phyloP scores from a whole-genome alignment of 2,329 filamentous ascomycete species.

The Neonectria faginata region DNA sequence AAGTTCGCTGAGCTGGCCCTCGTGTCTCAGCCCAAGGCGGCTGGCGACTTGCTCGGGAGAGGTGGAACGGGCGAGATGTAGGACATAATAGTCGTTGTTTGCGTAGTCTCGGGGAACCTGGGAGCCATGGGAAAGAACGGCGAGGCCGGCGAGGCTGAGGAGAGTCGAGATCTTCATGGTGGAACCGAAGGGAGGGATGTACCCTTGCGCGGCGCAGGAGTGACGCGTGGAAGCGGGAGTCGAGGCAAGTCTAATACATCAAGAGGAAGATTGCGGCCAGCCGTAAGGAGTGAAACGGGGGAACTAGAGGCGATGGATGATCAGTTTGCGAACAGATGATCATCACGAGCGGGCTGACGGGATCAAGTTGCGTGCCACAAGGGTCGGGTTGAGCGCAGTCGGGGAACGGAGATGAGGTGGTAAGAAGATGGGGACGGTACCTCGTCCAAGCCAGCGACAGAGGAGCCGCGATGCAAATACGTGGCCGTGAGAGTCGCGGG shows the following conservation, averaged over 20 bases:
- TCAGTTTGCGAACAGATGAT: slow-evolving; percentile 27
- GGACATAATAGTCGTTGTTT: slow-evolving; percentile 90
- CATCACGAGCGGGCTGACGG: slow-evolving; percentile 32
- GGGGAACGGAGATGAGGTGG: neutral
- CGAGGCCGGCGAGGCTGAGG: slow-evolving; percentile 65
- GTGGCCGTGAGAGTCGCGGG: neutral
- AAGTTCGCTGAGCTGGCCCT: slow-evolving; percentile 84
- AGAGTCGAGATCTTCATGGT: slow-evolving; percentile 65
- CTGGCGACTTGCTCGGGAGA: slow-evolving; percentile 77
- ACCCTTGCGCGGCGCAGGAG: slow-evolving; percentile 35
- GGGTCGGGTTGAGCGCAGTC: slow-evolving; percentile 12
- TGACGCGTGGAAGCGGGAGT: slow-evolving; percentile 29
- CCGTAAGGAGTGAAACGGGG: slow-evolving; percentile 22
- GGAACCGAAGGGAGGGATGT: slow-evolving; percentile 20
- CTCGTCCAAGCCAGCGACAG: slow-evolving; percentile 23
- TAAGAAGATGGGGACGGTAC: slow-evolving; percentile 29
- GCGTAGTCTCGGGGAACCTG: slow-evolving; percentile 77
- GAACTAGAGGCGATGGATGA: slow-evolving; percentile 10
- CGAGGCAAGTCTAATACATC: slow-evolving; percentile 40
- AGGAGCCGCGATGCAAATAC: slow-evolving; percentile 8
- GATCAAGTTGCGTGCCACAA: slow-evolving; percentile 1
- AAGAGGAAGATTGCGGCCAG: slow-evolving; percentile 29
- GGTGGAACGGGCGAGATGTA: slow-evolving; percentile 78
- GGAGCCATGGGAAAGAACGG: slow-evolving; percentile 60
- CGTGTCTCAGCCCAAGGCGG: slow-evolving; percentile 80